Evolutionary conservation across 768 basidiomycete species (phyloP).

Genomic region (Udeniomyces megalosporus): DNA sequence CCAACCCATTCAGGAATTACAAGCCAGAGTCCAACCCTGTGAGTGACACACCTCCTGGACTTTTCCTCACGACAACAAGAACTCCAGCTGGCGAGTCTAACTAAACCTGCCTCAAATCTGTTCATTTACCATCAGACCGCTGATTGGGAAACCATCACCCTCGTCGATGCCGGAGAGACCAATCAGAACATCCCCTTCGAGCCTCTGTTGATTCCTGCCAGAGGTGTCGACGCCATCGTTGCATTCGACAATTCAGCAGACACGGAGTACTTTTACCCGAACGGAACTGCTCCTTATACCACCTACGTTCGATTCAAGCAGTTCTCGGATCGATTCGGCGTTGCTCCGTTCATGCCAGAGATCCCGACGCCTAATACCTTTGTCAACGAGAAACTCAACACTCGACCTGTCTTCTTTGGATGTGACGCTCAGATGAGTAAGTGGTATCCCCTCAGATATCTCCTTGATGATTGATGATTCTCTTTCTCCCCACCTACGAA

Average conservation of each 20-base stretch:
- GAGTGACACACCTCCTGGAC: conserved; percentile 1
- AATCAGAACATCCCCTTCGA: conserved; percentile 29
- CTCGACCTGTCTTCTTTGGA: conserved; percentile 62
- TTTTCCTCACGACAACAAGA: no score
- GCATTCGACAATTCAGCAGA: conserved; percentile 47
- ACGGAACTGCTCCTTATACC: conserved; percentile 42
- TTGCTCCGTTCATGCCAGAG: conserved; percentile 23
- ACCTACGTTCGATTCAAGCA: conserved; percentile 20
- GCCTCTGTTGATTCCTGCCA: conserved; percentile 51
- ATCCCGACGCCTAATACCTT: conserved; percentile 30
- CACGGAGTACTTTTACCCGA: conserved; percentile 42
- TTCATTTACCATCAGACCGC: conserved; percentile 19
- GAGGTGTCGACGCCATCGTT: conserved; percentile 57
- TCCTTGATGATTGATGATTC: conserved; percentile 28
- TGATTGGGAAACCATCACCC: conserved; percentile 22
- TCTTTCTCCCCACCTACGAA: conserved; percentile 48
- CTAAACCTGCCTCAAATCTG: neutral
- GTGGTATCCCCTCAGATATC: conserved; percentile 44
- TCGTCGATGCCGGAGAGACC: conserved; percentile 29
- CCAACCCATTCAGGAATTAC: conserved; percentile 28
- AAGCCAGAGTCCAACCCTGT: conserved; percentile 23
- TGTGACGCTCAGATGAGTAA: conserved; percentile 33
- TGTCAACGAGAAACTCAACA: conserved; percentile 45
- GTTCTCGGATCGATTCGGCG: neutral
- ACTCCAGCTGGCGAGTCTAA: no score